A percentile compares a stretch with the other conserved stretches of the same genome.
Evolutionary conservation across 163 green algal genomes (phyloP).

Genomic region (Scenedesmus sp.): DNA sequence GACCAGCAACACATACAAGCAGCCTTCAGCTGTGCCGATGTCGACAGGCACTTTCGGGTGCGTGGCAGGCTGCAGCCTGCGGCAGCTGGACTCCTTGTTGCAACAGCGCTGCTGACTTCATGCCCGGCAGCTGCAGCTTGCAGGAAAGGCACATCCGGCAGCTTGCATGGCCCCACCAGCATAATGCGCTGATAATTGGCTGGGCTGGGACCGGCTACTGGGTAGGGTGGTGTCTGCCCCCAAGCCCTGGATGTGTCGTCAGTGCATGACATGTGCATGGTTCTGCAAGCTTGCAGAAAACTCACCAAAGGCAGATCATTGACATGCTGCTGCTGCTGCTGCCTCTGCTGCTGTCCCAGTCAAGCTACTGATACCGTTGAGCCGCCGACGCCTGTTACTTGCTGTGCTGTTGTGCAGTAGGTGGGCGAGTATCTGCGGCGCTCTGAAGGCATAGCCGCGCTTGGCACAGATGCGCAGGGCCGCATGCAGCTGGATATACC

Average conservation of each 20-base stretch:
- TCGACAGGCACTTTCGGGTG: conserved; percentile 10
- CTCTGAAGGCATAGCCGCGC: neutral
- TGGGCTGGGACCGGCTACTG: no score
- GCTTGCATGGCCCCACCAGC: neutral
- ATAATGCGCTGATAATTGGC: no score
- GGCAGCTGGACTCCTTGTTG: neutral
- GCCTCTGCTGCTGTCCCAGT: neutral
- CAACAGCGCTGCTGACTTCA: neutral
- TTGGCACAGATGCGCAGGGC: conserved; percentile 1
- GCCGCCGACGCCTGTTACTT: neutral
- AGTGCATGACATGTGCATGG: neutral
- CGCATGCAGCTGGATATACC: conserved; percentile 27
- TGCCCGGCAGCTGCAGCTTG: neutral
- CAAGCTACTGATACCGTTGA: neutral
- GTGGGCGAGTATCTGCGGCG: conserved; percentile 35
- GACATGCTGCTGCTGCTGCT: neutral
- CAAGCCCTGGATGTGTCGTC: neutral
- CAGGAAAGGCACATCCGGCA: neutral
- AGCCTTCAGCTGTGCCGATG: conserved; percentile 8
- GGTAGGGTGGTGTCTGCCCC: neutral
- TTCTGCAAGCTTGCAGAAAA: neutral
- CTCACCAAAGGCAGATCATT: neutral
- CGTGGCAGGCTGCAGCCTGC: neutral
- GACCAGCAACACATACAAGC: conserved; percentile 43
- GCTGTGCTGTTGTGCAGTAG: neutral